Base-by-base conservation (phyloP, 345 rosid species). In the Bruguiera sexangula region DNA sequence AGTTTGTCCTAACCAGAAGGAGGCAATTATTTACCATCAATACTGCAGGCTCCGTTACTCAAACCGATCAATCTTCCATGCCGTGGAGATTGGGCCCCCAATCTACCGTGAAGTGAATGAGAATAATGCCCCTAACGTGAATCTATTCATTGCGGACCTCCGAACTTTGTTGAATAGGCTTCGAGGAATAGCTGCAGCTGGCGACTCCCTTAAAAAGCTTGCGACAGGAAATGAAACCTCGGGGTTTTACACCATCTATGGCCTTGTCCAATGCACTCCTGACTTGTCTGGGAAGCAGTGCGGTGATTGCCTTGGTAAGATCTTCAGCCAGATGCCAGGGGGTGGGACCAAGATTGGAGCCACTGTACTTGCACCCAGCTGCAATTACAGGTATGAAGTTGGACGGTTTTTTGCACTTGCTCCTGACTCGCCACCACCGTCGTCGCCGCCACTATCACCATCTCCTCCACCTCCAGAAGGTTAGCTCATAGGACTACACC, bases 231-330 rank as follows among this genome's bases (percentile, higher is more conserved):
- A 55, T 10, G 54, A 4, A 24, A n/a, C 8, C 0, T 54, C 61
- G 0, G 75, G n/a, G 1, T 78, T 19, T 18, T 1, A n/a, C 6
- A 74, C 8, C 1, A 65, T 84, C 43, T 84, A 51, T 0, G 90
- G 71, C 19, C 77, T 68, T 29, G 70, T 48, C 6, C 90, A 86
- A 4, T 85, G 93, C 60, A 77, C 77, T 8, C 85, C 87, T 1
- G 84, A 86, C 63, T 67, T 84, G 59, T 75, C 84, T 0, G 66
- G 62, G 26, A 9, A 20, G 10, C 69, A 79, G 13, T 84, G 86
- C 60, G 51, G 56, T 5, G 48, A 68, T 29, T 86, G 86, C 48
- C 29, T 61, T 6, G 55, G 1, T 8, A 8, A 9, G 15, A 8
- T 52, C 15, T 7, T 30, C 6, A 3, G 3, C 0, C 11, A 36